These are phyloP conservation scores for Aphanomyces astaci DNA, from an alignment of 352 stramenopile genomes.

Conservation along the genomic window DNA sequence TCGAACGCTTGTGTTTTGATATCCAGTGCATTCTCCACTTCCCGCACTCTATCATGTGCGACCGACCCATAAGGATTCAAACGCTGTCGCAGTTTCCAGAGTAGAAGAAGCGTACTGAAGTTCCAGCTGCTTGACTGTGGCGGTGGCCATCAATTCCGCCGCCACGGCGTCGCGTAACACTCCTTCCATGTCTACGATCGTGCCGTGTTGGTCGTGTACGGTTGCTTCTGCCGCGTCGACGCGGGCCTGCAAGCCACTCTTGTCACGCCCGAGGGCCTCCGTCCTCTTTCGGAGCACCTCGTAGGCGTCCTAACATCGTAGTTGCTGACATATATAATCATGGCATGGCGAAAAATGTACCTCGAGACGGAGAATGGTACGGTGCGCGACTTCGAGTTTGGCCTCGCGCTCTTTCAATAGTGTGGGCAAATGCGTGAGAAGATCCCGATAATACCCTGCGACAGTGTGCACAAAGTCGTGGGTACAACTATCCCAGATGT, in stretches of 20 bases:
- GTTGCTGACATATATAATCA: too few relatives aligned
- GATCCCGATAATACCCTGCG: constrained; percentile 15
- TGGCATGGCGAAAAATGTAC: too few relatives aligned
- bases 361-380: neutral
- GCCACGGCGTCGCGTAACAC: constrained; percentile 3
- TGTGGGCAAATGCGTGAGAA: constrained; percentile 2
- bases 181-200: neutral
- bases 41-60: neutral
- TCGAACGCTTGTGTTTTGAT: neutral
- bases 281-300: neutral
- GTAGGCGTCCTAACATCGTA: neutral
- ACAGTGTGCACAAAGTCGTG: constrained; percentile 10
- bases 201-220: neutral
- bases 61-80: too few relatives aligned
- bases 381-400: neutral
- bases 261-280: neutral
- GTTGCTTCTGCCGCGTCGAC: neutral
- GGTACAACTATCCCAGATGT: constrained; percentile 5
- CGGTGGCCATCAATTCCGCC: neutral
- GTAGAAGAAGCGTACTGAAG: neutral
- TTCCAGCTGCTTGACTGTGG: neutral
- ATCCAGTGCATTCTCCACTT: neutral
- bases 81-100: too few relatives aligned
- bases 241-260: neutral
- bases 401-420: constrained; percentile 15